Evolutionary conservation across 495 filamentous ascomycete genomes (phyloP), one percentile per base, ranked within the genome.

Genomic region (Hapsidospora chrysogenum): DNA sequence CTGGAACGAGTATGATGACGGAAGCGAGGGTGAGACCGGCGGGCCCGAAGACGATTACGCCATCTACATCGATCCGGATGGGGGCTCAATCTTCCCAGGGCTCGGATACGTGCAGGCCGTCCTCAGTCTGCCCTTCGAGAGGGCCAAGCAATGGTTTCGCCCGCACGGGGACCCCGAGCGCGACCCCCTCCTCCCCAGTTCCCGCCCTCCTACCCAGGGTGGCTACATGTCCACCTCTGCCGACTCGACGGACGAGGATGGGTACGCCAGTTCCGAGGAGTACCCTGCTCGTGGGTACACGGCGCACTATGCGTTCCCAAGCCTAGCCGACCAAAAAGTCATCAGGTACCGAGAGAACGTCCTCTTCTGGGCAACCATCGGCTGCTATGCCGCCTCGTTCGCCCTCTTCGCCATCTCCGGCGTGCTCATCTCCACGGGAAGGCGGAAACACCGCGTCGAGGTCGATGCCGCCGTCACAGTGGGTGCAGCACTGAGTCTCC

Each of bases 1-100:
- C 43, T 78, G 73, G 73, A 76, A 75, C 46, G 73, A 78, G 45
- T 78, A 75, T 49, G 73, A 78, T 29, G 50, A 72, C 46, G 69
- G 66, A 5, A 72, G 70, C 44, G 72, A 77, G 33, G 71, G 70
- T 44, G 72, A 77, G 33, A 59, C 53, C 5, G 63, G 60, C 22
- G 61, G 58, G 22, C 40, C 53, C n/a, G 53, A 45, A 44, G 18
- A 67, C 22, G 55, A 51, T 27, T 78, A 74, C 45, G 58, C 59
- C 16, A 63, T 78, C 17, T 69, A 66, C 41, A 52, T 78, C 36
- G 54, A 75, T 45, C 68, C 73, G 2, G 53, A 72, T 43, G 52
- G 51, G 5, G 56, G 61, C 21, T 28, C 37, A 13, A 37, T 40
- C 7, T 67, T 73, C 37, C 68, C 70, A 0, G 68, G 68, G 9